phyloP scores from a whole-genome alignment of 495 filamentous ascomycete genomes.

The Xylaria grammica region DNA sequence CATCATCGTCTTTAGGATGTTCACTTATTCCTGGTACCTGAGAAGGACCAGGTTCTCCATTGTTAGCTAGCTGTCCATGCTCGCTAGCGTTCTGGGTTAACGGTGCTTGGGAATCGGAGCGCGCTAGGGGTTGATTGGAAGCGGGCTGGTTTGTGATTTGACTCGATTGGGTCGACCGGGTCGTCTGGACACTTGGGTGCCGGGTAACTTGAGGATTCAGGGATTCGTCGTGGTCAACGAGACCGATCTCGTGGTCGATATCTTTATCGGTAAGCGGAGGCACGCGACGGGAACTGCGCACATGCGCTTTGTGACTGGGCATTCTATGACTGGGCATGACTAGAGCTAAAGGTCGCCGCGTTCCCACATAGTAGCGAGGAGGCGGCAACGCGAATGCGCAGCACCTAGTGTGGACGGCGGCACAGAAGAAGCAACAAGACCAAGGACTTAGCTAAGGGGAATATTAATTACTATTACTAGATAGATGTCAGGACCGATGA shows the following conservation, averaged over 20 bases:
- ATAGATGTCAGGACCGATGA: neutral
- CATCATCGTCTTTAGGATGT: constrained; percentile 4
- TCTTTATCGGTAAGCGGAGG: constrained; percentile 56
- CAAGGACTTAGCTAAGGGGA: neutral
- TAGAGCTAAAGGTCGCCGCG: constrained; percentile 17
- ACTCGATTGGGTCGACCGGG: constrained; percentile 17
- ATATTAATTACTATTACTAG: neutral
- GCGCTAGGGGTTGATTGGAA: constrained; percentile 26
- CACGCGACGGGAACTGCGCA: constrained; percentile 54
- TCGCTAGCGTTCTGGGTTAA: constrained; percentile 25
- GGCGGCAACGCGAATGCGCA: constrained; percentile 14
- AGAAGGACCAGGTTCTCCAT: constrained; percentile 25
- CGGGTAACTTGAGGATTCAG: constrained; percentile 30
- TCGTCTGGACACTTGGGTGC: constrained; percentile 12
- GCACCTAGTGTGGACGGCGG: constrained; percentile 4
- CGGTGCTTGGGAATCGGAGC: constrained; percentile 27
- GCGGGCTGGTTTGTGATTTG: constrained; percentile 17
- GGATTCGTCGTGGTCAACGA: constrained; percentile 53
- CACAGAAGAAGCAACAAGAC: neutral
- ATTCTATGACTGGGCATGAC: constrained; percentile 54
- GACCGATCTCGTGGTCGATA: constrained; percentile 66
- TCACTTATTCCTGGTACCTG: constrained; percentile 19
- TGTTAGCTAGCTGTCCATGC: constrained; percentile 12
- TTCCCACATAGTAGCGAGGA: constrained; percentile 13
- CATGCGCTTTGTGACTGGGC: constrained; percentile 48